These are phyloP conservation scores for Exophiala mesophila DNA, from an alignment of 2,329 filamentous ascomycete species.

Conservation along the genomic window DNA sequence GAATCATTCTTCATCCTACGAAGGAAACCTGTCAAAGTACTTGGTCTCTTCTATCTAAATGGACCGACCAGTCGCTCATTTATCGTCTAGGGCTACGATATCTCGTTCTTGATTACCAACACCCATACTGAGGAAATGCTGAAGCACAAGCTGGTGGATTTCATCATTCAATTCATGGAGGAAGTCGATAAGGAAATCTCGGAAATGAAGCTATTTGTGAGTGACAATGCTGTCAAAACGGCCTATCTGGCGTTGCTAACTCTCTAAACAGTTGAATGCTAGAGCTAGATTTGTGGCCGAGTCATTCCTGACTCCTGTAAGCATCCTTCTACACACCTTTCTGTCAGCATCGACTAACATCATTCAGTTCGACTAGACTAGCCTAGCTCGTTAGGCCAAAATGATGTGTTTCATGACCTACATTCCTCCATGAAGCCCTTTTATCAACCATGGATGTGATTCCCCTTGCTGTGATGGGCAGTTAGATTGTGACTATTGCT, in stretches of 20 bases:
- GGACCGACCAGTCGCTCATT: background rate
- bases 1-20: constrained; percentile 96
- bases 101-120: constrained; percentile 97
- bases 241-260: constrained; percentile 29
- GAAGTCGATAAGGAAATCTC: constrained; percentile 99
- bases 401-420: too few relatives aligned
- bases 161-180: constrained; percentile 99
- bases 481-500: too few relatives aligned
- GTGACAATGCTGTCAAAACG: too few relatives aligned
- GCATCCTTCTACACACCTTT: too few relatives aligned
- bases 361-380: too few relatives aligned
- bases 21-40: constrained; percentile 88
- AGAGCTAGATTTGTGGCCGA: constrained; percentile 96
- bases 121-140: constrained; percentile 98
- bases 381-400: too few relatives aligned
- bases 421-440: too few relatives aligned
- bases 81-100: constrained; percentile 76
- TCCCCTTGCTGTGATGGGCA: too few relatives aligned
- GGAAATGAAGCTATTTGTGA: constrained; percentile 98
- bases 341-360: too few relatives aligned
- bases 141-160: constrained; percentile 98
- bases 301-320: constrained; percentile 91
- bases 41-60: background rate
- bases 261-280: constrained; percentile 69
- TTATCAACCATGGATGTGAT: too few relatives aligned